Evolutionary conservation across 345 rosid species (phyloP).

Genomic region (Hibiscus tridactylites): DNA sequence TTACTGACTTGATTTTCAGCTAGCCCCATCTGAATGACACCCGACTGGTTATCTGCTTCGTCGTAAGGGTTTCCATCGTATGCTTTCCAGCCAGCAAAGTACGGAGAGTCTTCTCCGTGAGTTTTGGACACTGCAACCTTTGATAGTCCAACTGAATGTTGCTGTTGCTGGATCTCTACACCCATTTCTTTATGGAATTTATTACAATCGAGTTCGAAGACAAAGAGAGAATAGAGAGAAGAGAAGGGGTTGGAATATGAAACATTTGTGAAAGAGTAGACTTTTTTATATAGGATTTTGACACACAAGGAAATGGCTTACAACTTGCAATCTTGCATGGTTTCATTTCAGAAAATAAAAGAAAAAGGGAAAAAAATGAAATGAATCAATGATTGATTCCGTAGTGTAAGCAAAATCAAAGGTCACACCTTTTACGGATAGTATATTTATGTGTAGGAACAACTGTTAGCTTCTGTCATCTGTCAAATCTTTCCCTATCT

Average conservation of each 20-base stretch:
- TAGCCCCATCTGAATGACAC: neutral
- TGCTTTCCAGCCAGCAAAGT: neutral
- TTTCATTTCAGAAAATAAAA: too few species aligned
- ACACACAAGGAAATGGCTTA: neutral
- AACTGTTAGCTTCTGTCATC: slow-evolving; percentile 53
- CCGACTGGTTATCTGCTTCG: neutral
- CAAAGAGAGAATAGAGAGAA: too few species aligned
- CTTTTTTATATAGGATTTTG: neutral
- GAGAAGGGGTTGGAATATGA: neutral
- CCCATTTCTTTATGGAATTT: too few species aligned
- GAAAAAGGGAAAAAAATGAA: too few species aligned
- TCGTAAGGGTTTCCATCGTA: neutral
- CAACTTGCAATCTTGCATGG: neutral
- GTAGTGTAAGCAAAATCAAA: slow-evolving; percentile 35
- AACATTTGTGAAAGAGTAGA: neutral
- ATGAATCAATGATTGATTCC: slow-evolving; percentile 10
- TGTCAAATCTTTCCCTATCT: slow-evolving; percentile 22
- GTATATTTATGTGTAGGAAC: slow-evolving; percentile 36
- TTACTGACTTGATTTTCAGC: neutral
- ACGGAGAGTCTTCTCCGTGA: neutral
- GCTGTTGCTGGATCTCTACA: neutral
- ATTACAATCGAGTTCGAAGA: too few species aligned
- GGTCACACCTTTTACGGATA: slow-evolving; percentile 23
- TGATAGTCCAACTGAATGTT: neutral
- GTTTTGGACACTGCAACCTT: neutral